Conservation (phyloP, 805 yeast genomes). For the Pichia phayaonensis region DNA sequence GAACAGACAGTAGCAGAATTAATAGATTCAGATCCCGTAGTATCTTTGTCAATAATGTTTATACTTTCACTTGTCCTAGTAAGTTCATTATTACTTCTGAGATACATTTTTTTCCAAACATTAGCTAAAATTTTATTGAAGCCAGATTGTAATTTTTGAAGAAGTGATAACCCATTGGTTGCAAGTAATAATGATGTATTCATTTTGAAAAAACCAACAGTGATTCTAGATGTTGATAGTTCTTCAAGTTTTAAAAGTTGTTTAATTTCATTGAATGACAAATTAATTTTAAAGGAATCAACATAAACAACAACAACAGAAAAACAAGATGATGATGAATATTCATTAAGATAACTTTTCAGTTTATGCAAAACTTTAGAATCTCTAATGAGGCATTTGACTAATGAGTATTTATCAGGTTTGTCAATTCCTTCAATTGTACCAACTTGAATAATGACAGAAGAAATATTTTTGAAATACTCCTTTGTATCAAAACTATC, state of each 20-base stretch:
- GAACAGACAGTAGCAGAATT: background rate
- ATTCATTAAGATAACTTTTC: slow-evolving; percentile 1
- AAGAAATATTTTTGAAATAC: slow-evolving; percentile 34
- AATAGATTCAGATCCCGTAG: background rate
- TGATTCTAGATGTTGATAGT: background rate
- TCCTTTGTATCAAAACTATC: slow-evolving; percentile 29
- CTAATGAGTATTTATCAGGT: background rate
- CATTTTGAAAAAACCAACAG: slow-evolving; percentile 9
- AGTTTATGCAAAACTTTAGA: slow-evolving; percentile 8
- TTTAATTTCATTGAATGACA: slow-evolving; percentile 4
- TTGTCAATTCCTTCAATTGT: slow-evolving; percentile 15
- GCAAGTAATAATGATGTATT: background rate
- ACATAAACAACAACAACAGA: slow-evolving; percentile 10
- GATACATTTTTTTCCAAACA: slow-evolving; percentile 2
- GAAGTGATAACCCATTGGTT: background rate
- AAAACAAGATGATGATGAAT: slow-evolving; percentile 1
- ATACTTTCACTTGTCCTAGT: background rate
- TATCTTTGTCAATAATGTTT: background rate
- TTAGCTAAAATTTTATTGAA: background rate
- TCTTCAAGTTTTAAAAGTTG: slow-evolving; percentile 1
- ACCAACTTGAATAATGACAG: slow-evolving; percentile 49
- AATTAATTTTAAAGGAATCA: slow-evolving; percentile 2
- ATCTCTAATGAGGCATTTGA: slow-evolving; percentile 7
- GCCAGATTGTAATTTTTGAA: background rate
- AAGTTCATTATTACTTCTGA: background rate